Percentiles rank a stretch among this genome's conserved stretches.
Evolutionary conservation across 345 rosid species (phyloP).

Genomic region (Excoecaria cochinchinensis): DNA sequence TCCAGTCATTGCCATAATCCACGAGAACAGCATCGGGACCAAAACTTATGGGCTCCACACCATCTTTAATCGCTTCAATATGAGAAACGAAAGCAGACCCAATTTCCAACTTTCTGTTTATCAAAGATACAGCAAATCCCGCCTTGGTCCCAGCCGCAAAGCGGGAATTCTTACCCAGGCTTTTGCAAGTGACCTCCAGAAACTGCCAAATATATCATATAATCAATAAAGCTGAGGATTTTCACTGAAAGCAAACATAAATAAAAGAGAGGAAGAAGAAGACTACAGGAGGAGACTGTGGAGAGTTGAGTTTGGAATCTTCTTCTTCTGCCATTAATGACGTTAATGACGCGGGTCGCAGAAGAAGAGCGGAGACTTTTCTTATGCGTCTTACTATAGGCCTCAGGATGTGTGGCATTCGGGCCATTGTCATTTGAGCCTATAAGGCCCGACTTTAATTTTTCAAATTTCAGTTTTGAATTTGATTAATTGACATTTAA

Average conservation of each 20-base stretch:
- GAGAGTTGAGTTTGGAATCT: slow-evolving; percentile 19
- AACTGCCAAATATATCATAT: slow-evolving; percentile 34
- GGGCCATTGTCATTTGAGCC: no score
- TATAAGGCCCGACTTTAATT: no score
- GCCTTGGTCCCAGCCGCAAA: slow-evolving; percentile 74
- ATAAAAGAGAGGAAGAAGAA: background rate
- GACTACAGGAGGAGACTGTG: slow-evolving; percentile 21
- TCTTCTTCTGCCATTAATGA: slow-evolving; percentile 26
- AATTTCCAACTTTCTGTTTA: slow-evolving; percentile 60
- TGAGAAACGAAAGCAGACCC: slow-evolving; percentile 38
- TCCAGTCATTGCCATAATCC: slow-evolving; percentile 67
- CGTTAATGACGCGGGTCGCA: background rate
- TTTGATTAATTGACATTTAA: no score
- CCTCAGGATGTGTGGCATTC: no score
- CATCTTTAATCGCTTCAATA: slow-evolving; percentile 66
- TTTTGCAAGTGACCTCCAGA: slow-evolving; percentile 64
- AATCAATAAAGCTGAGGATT: background rate
- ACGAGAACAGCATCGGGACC: slow-evolving; percentile 72
- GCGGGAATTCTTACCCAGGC: slow-evolving; percentile 49
- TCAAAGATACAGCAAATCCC: slow-evolving; percentile 71
- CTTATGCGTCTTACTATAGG: background rate
- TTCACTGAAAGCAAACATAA: background rate
- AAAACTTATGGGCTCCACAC: slow-evolving; percentile 72
- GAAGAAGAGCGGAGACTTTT: background rate
- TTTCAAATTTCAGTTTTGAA: no score